These are phyloP conservation scores for Nepenthes alata DNA, from an alignment of 179 eudicot species.

Conservation along the genomic window DNA sequence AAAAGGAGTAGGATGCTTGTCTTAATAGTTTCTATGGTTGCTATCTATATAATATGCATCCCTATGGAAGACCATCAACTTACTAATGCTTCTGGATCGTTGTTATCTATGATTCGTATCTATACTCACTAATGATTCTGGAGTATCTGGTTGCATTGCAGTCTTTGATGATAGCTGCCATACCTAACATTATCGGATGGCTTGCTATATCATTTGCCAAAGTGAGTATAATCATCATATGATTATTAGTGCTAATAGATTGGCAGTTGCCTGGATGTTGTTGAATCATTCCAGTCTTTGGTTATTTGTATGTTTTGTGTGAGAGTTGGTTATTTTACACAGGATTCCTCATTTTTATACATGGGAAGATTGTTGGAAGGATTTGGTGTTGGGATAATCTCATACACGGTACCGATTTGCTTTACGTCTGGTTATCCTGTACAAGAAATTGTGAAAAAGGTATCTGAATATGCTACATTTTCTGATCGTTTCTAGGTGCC, in stretches of 20 bases:
- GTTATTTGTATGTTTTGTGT: not conserved
- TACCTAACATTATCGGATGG: constrained; percentile 98
- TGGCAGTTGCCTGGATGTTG: not conserved
- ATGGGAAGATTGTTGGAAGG: constrained; percentile 98
- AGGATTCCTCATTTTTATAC: constrained; percentile 87
- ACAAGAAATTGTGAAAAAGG: not conserved
- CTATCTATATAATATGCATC: not conserved
- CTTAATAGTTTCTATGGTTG: not conserved
- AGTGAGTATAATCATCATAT: constrained; percentile 34
- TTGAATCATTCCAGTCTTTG: no score
- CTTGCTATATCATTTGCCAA: constrained; percentile 79
- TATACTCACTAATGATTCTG: not conserved
- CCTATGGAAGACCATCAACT: no score
- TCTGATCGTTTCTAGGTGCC: constrained; percentile 52
- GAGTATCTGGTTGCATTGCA: constrained; percentile 22
- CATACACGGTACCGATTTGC: constrained; percentile 47
- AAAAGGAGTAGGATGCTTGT: constrained; percentile 59
- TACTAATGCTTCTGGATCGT: not conserved
- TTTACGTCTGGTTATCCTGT: constrained; percentile 1
- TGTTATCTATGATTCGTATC: not conserved
- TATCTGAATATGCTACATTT: constrained; percentile 1
- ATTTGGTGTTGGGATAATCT: constrained; percentile 90
- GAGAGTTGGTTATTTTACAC: not conserved
- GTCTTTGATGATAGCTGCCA: constrained; percentile 95
- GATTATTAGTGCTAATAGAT: not conserved